Evolutionary conservation across 2,329 filamentous ascomycete species (phyloP).

Genomic region (Trichophyton rubrum): DNA sequence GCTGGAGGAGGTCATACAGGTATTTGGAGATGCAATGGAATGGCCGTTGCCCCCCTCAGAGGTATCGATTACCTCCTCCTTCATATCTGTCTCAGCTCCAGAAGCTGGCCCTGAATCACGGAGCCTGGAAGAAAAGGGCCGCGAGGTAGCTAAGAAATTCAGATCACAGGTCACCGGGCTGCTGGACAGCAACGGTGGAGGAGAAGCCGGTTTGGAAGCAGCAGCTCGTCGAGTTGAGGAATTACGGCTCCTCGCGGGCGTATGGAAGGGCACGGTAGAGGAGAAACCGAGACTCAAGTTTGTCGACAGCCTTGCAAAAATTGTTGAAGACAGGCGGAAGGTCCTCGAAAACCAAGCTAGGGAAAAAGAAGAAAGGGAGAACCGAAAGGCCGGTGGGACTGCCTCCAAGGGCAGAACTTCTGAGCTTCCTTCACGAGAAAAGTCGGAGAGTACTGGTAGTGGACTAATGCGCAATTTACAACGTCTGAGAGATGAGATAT

Average conservation of each 20-base stretch:
- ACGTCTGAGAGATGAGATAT: slow-evolving; percentile 42
- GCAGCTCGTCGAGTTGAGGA: slow-evolving; percentile 64
- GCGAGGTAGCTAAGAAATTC: slow-evolving; percentile 60
- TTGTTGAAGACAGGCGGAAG: slow-evolving; percentile 61
- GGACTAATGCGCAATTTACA: slow-evolving; percentile 43
- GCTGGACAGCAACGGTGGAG: slow-evolving; percentile 47
- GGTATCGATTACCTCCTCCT: slow-evolving; percentile 67
- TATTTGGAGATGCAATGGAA: slow-evolving; percentile 90
- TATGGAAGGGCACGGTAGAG: slow-evolving; percentile 94
- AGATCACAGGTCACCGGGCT: slow-evolving; percentile 58
- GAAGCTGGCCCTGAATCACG: slow-evolving; percentile 54
- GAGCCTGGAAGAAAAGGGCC: slow-evolving; percentile 73
- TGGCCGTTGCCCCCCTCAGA: slow-evolving; percentile 87
- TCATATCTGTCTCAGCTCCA: slow-evolving; percentile 80
- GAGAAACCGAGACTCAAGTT: slow-evolving; percentile 74
- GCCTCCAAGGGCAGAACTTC: slow-evolving; percentile 14
- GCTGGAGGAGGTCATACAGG: slow-evolving; percentile 80
- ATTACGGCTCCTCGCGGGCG: slow-evolving; percentile 58
- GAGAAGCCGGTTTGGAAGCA: slow-evolving; percentile 51
- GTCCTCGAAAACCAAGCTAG: slow-evolving; percentile 33
- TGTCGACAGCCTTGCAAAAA: slow-evolving; percentile 65
- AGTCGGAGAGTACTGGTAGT: slow-evolving; percentile 30
- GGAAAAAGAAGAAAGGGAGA: slow-evolving; percentile 34
- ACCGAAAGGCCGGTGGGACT: slow-evolving; percentile 12
- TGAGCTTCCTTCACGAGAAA: slow-evolving; percentile 15